Evolutionary conservation across 257 asterid species (phyloP).

Genomic region (Solanum medicagineum): DNA sequence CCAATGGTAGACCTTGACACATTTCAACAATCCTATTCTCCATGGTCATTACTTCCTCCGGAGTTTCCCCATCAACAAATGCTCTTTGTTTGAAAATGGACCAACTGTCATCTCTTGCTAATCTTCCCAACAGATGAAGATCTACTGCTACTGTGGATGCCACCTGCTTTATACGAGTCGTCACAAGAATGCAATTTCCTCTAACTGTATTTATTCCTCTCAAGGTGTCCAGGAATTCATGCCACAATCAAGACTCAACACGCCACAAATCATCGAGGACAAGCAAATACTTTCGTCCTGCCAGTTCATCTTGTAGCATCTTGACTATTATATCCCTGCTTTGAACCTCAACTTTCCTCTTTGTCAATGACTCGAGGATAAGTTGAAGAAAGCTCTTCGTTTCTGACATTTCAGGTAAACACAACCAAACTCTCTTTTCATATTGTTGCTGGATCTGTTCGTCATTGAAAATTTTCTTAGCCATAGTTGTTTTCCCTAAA

Average conservation of each 20-base stretch:
- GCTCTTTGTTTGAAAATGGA: slow-evolving; percentile 3
- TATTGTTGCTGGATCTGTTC: not conserved
- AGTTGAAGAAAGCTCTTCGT: not conserved
- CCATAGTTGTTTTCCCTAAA: slow-evolving; percentile 7
- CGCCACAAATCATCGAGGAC: slow-evolving; percentile 26
- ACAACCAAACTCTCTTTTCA: slow-evolving; percentile 6
- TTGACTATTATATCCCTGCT: not conserved
- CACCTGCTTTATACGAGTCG: slow-evolving; percentile 7
- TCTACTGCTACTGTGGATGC: not conserved
- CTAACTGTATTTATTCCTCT: not conserved
- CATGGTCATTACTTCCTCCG: not conserved
- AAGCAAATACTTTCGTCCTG: not conserved
- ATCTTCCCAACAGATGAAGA: not conserved
- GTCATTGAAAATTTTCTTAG: slow-evolving; percentile 4
- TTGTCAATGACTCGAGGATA: not conserved
- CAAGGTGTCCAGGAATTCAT: not conserved
- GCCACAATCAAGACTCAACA: not conserved
- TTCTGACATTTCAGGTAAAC: not conserved
- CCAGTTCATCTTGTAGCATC: not conserved
- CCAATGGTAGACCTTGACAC: slow-evolving; percentile 12
- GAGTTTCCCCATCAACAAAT: not conserved
- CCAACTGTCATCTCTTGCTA: not conserved
- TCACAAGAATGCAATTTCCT: slow-evolving; percentile 11
- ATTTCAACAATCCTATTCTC: not conserved
- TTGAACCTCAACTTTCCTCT: not conserved